phyloP scores from a whole-genome alignment of 257 asterid species.

The Linaria vulgaris region DNA sequence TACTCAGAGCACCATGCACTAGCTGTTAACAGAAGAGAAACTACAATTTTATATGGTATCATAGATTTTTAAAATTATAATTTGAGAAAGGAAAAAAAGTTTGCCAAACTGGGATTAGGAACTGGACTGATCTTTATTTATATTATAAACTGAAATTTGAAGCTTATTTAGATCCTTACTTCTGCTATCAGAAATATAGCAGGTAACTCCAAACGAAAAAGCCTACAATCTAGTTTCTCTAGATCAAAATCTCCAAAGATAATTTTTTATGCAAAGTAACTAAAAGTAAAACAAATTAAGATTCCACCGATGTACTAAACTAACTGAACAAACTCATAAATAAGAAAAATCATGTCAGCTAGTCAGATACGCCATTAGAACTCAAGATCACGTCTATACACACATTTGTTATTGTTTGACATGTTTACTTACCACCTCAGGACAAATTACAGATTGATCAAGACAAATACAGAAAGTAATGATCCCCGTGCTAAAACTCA shows the following conservation, averaged over 20 bases:
- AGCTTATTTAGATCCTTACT: slow-evolving; percentile 4
- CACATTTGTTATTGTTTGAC: background rate
- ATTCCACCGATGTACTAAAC: background rate
- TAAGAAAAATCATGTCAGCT: background rate
- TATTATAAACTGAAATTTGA: background rate
- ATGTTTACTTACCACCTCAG: background rate
- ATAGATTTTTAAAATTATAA: slow-evolving; percentile 6
- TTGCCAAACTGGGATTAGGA: slow-evolving; percentile 10
- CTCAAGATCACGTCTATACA: background rate
- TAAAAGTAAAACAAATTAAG: background rate
- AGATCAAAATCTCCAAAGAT: background rate
- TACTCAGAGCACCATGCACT: slow-evolving; percentile 14
- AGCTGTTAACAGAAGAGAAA: slow-evolving; percentile 11
- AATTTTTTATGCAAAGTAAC: background rate
- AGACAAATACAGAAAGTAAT: slow-evolving; percentile 4
- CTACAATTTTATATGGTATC: background rate
- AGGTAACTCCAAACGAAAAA: slow-evolving; percentile 11
- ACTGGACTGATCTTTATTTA: slow-evolving; percentile 9
- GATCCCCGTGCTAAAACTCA: slow-evolving; percentile 5
- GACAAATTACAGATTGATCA: slow-evolving; percentile 8
- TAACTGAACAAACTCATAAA: slow-evolving; percentile 6
- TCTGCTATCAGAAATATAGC: background rate
- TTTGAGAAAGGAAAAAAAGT: slow-evolving; percentile 8
- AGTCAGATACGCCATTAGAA: background rate
- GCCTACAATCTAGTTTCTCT: slow-evolving; percentile 18